Evolutionary conservation across 2,329 filamentous ascomycete genomes (phyloP), one percentile per base, ranked within the genome.

Genomic region (Lachnellula willkommii): DNA sequence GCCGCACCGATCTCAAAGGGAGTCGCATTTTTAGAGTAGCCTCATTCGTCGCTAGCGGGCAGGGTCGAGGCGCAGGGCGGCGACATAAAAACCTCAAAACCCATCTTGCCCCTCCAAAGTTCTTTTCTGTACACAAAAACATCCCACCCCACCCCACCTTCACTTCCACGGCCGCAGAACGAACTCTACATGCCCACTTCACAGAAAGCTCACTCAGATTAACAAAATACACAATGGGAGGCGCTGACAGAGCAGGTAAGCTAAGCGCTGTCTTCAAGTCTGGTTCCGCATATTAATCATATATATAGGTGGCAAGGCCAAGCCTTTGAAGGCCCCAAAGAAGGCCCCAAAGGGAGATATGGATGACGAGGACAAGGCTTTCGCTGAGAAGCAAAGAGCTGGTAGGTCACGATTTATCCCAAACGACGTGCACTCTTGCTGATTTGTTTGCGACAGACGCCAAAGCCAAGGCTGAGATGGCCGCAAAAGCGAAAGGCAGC

Each of bases 281-380:
- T 54, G 51, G 50, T 50, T 47, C 46, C 45, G 26, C 20, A 17
- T 40, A 58, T 37, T 60, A 60, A 65, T 59, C 63, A 58, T 61
- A 62, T 51, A 50, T 50, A 56, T 61, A 92, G 88, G 87, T 72
- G 88, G 88, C 79, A 92, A 91, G 80, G 83, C 77, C 66, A 90
- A 91, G 82, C 88, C 88, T 66, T 78, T 90, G 75, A 96, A 96
- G 86, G 82, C 87, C 65, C 79, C 90, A 59, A 96, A 96, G 85
- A 95, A 93, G 82, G 80, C 82, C 53, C 62, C 61, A 43, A 79
- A 80, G 70, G 88, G 87, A 74, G 91, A 96, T 1, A 74, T 92
- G 56, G 92, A 96, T 71, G 91, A 96, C 0, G 90, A 95, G 46
- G 91, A 96, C 63, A 74, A 86, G 71, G 90, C 90, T 5, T 91